Conservation (phyloP, 768 basidiomycete species). For the Leccinum arenicola region DNA sequence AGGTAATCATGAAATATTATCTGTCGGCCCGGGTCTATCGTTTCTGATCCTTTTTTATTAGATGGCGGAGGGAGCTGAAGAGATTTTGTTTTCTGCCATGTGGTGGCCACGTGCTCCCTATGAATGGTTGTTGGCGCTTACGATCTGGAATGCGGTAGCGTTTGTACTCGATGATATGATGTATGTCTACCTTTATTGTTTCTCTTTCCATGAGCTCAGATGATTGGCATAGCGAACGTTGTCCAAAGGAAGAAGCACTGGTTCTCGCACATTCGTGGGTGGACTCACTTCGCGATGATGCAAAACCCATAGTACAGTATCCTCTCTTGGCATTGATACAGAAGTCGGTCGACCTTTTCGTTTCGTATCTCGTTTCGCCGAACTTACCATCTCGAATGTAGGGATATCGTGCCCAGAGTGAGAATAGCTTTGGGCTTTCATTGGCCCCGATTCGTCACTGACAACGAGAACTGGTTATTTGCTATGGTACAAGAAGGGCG, state of each 20-base stretch:
- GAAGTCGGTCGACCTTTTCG: background rate
- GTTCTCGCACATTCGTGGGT: background rate
- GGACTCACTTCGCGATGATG: background rate
- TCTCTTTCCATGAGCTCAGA: background rate
- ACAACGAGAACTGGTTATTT: background rate
- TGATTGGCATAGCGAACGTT: background rate
- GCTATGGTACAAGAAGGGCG: background rate
- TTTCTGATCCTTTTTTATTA: background rate
- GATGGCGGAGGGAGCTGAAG: background rate
- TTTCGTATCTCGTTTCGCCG: background rate
- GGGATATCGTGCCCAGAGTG: background rate
- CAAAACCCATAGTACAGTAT: background rate
- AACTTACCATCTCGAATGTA: background rate
- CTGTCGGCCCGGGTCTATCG: background rate
- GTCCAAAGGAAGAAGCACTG: background rate
- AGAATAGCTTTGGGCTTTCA: background rate
- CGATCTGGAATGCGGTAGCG: background rate
- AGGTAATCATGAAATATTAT: background rate
- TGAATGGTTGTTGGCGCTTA: background rate
- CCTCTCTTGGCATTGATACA: background rate
- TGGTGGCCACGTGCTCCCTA: background rate
- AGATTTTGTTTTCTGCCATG: background rate
- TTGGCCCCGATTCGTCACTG: background rate
- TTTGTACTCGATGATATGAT: background rate
- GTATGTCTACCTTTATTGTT: background rate